These are phyloP conservation scores for Rhizopus microsporus DNA, from an alignment of 371 early-diverging fungal genomes.

Conservation along the genomic window DNA sequence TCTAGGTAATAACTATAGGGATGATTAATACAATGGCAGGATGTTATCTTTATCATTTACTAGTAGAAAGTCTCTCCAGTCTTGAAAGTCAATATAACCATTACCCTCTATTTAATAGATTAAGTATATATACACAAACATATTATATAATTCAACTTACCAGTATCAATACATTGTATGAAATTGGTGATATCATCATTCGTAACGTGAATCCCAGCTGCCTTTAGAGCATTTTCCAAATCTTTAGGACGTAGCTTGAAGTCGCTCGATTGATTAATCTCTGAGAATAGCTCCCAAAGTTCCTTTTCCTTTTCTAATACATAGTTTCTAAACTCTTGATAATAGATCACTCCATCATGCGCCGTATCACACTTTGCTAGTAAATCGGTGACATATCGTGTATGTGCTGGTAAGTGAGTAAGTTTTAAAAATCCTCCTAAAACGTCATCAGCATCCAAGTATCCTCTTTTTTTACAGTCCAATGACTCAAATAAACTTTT, in stretches of 20 bases:
- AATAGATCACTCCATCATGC: slow-evolving; percentile 63
- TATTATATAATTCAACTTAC: slow-evolving; percentile 23
- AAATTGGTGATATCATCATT: slow-evolving; percentile 67
- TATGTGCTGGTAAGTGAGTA: slow-evolving; percentile 53
- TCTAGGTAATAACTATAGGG: slow-evolving; percentile 35
- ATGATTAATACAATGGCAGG: neutral
- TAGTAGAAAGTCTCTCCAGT: slow-evolving; percentile 78
- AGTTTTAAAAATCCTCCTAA: slow-evolving; percentile 48
- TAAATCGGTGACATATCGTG: slow-evolving; percentile 52
- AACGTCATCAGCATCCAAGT: slow-evolving; percentile 52
- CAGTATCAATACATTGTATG: slow-evolving; percentile 66
- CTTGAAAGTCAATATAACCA: slow-evolving; percentile 73
- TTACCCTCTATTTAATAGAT: slow-evolving; percentile 44
- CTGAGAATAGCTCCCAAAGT: slow-evolving; percentile 66
- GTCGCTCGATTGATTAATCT: slow-evolving; percentile 68
- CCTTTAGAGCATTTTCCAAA: slow-evolving; percentile 54
- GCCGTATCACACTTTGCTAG: slow-evolving; percentile 62
- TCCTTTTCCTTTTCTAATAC: slow-evolving; percentile 70
- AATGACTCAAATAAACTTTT: slow-evolving; percentile 50
- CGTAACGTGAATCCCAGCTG: slow-evolving; percentile 65
- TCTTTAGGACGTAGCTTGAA: slow-evolving; percentile 61
- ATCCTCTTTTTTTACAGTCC: slow-evolving; percentile 42
- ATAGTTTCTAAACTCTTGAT: slow-evolving; percentile 73
- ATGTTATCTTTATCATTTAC: slow-evolving; percentile 37
- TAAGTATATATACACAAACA: neutral